Evolutionary conservation across 2,329 filamentous ascomycete species (phyloP), one percentile per base, ranked within the genome.

Genomic region (Aureobasidium sp.): DNA sequence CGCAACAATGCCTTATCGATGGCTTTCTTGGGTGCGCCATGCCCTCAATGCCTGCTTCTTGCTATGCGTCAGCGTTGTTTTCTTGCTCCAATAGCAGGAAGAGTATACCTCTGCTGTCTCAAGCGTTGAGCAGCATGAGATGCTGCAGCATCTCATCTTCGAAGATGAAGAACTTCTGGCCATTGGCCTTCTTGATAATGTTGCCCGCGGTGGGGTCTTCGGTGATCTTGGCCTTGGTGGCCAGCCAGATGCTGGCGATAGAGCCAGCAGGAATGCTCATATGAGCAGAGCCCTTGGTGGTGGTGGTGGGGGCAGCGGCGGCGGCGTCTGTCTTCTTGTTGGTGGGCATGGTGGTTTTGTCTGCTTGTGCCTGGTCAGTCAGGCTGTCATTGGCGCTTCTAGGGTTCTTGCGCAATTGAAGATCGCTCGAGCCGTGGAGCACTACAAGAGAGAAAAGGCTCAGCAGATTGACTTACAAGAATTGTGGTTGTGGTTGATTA

Each of bases 111-210:
- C 8, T 32, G 11, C n/a, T n/a, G 29, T 37, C 32, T 58, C 42
- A 58, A 29, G 30, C 30, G 32, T 58, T 58, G 32, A 58, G 54
- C 27, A 47, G 42, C 54, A 58, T 58, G 30, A 58, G 54, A 47
- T 58, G 54, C 30, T 37, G 54, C n/a, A 58, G 42, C 54, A 58
- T 48, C 42, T 58, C 54, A 10, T 58, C 54, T 47, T 58, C 54
- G 11, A 58, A 47, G 42, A 58, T 29, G 32, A 10, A 13, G 41
- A 37, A n/a, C 30, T 39, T 47, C 21, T 37, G 41, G 21, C 54
- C 54, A 34, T 42, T 47, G 25, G 41, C 54, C 42, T 39, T 34
- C 30, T 47, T 48, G 54, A 58, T 27, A 30, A 36, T 29, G 32
- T 58, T 58, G 32, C 41, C 54, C 41, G 32, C 32, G n/a, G 21